These are phyloP conservation scores for Hygrocybe coccinea DNA, from an alignment of 768 basidiomycete species.

Conservation along the genomic window DNA sequence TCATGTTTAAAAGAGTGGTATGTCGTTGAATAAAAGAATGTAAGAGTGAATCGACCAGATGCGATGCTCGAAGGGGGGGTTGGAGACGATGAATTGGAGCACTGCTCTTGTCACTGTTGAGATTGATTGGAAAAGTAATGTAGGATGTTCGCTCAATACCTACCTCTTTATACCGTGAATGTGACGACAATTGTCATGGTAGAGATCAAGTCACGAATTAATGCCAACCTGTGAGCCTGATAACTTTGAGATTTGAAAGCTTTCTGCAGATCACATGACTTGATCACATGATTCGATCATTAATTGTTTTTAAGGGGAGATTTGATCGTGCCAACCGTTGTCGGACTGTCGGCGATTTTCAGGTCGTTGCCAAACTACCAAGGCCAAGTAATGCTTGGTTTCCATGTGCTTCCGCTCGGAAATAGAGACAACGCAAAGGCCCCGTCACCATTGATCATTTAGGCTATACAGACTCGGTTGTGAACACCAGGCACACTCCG, in stretches of 20 bases:
- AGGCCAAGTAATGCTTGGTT: too few relatives aligned
- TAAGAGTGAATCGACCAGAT: neutral
- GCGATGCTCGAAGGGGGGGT: neutral
- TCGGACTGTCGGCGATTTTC: too few relatives aligned
- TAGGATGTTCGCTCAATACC: too few relatives aligned
- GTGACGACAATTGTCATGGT: too few relatives aligned
- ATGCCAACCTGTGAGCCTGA: too few relatives aligned
- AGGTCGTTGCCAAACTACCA: too few relatives aligned
- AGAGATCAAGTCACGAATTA: too few relatives aligned
- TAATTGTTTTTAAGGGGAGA: too few relatives aligned
- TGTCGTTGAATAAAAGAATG: conserved; percentile 3
- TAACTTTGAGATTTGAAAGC: too few relatives aligned
- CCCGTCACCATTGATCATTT: neutral
- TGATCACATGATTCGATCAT: neutral
- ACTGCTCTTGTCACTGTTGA: neutral
- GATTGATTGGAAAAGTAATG: neutral
- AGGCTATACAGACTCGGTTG: conserved; percentile 41
- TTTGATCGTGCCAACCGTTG: too few relatives aligned
- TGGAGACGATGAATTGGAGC: neutral
- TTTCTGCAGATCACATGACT: neutral
- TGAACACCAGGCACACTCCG: conserved; percentile 77
- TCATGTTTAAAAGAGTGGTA: conserved; percentile 6
- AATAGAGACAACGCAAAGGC: neutral
- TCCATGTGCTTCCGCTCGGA: too few relatives aligned
- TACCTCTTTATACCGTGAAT: too few relatives aligned